Evolutionary conservation across 2,329 filamentous ascomycete species (phyloP), one percentile per base, ranked within the genome.

Genomic region (Pseudocercospora cruenta): DNA sequence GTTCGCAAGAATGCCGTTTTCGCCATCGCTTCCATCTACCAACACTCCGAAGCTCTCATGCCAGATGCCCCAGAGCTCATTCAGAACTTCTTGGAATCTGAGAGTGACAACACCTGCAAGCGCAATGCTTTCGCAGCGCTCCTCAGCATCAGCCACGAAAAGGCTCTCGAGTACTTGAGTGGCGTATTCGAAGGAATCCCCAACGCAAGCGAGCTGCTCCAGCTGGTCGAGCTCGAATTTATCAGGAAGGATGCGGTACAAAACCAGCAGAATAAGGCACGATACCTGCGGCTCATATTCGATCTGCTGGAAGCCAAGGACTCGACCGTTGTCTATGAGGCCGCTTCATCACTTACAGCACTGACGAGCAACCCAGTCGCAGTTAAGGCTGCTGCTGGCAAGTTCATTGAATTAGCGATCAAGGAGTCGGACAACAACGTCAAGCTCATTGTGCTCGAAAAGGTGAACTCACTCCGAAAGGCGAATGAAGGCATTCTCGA

Each of bases 351-450:
- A 12, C 85, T 99, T 64, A 98, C 94, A 6, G 90, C 94, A 1
- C 87, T 99, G 61, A 99, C 95, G 21, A 96, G 88, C 80, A 99
- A 99, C 81, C 94, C 95, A 0, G 95, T 99, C 12, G 95, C 95
- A 19, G 94, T 99, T 66, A 99, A 98, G 82, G 95, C 95, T 26
- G 95, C 95, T 9, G 95, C 95, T 14, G 87, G 88, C 73, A 99
- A 99, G 78, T 95, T 99, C 78, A 97, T 98, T 70, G 95, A 99
- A 80, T 85, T 99, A 8, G 93, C 91, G 78, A 97, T 99, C 78
- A 97, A 96, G 82, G 95, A 98, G 81, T 90, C 95, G 0, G 95
- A 99, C 79, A 99, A 99, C 84, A 99, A 99, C 77, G 95, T 99
- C 70, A 99, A 99, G 83, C 89, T 99, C 54, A 99, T 99, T 73